A percentile compares a stretch with the other conserved stretches of the same genome.
Conservation (phyloP, 495 filamentous ascomycete genomes). For the Neurospora sp. region DNA sequence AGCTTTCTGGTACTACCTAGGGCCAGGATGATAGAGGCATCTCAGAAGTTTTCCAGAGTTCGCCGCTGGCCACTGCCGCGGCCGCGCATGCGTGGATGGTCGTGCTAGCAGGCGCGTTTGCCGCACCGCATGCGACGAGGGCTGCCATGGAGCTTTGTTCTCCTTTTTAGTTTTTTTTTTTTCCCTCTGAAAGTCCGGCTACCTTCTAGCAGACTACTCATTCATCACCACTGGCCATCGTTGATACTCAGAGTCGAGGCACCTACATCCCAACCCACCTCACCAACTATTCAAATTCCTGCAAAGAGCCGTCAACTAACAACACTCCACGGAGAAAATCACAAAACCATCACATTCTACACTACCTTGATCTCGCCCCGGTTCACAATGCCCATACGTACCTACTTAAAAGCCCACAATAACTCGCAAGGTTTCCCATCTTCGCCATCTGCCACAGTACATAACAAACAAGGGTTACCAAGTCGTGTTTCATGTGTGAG, state of each 20-base stretch:
- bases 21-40: neutral
- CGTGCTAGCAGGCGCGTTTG: neutral
- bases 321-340: neutral
- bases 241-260: neutral
- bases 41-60: neutral
- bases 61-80: neutral
- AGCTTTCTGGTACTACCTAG: neutral
- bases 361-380: neutral
- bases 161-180: neutral
- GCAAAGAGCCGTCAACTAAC: neutral
- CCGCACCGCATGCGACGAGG: neutral
- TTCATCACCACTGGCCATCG: neutral
- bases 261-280: neutral
- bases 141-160: neutral
- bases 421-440: neutral
- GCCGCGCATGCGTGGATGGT: neutral
- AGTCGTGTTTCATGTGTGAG: neutral
- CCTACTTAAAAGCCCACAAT: neutral
- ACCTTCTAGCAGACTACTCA: neutral
- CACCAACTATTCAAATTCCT: neutral
- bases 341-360: neutral
- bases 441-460: neutral
- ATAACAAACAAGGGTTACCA: neutral
- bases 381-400: neutral
- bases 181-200: neutral